A percentile compares a stretch with the other conserved stretches of the same genome.
Evolutionary conservation across 164 flowering plant species (phyloP).

Genomic region (Dillenia suffruticosa): DNA sequence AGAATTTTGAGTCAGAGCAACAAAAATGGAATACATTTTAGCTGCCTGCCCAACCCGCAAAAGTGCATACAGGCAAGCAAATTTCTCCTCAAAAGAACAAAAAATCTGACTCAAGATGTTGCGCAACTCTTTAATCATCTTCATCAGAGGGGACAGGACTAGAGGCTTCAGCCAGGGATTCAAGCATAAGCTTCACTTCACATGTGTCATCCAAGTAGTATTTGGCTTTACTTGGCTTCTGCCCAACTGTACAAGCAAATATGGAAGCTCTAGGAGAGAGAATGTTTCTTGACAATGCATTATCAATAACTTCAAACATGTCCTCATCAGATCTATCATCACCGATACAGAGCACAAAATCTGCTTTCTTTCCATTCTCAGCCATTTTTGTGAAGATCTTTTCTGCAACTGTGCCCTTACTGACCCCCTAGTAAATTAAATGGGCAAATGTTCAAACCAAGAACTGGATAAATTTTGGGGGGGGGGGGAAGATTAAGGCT

Average conservation of each 20-base stretch:
- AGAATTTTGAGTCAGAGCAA: too few species aligned
- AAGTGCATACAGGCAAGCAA: too few species aligned
- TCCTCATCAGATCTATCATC: slow-evolving; percentile 64
- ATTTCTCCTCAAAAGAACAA: too few species aligned
- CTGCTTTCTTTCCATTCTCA: slow-evolving; percentile 29
- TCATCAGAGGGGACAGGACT: slow-evolving; percentile 22
- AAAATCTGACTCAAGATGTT: slow-evolving; percentile 3
- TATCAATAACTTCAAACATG: slow-evolving; percentile 47
- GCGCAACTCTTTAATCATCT: slow-evolving; percentile 9
- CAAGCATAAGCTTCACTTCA: slow-evolving; percentile 44
- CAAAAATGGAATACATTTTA: too few species aligned
- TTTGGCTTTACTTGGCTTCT: slow-evolving; percentile 49
- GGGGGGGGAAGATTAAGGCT: too few species aligned
- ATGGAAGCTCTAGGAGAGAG: slow-evolving; percentile 29
- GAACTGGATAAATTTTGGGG: too few species aligned
- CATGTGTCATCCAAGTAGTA: slow-evolving; percentile 48
- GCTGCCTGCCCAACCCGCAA: too few species aligned
- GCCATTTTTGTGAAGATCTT: slow-evolving; percentile 40
- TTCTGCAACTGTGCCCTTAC: slow-evolving; percentile 44
- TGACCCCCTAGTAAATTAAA: slow-evolving; percentile 35
- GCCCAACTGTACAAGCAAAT: slow-evolving; percentile 66
- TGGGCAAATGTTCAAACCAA: too few species aligned
- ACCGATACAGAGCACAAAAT: slow-evolving; percentile 49
- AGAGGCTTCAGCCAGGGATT: slow-evolving; percentile 42
- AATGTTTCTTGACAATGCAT: slow-evolving; percentile 17